Conservation (phyloP, 2,329 filamentous ascomycete species). For the Aspergillus aculeatus region DNA sequence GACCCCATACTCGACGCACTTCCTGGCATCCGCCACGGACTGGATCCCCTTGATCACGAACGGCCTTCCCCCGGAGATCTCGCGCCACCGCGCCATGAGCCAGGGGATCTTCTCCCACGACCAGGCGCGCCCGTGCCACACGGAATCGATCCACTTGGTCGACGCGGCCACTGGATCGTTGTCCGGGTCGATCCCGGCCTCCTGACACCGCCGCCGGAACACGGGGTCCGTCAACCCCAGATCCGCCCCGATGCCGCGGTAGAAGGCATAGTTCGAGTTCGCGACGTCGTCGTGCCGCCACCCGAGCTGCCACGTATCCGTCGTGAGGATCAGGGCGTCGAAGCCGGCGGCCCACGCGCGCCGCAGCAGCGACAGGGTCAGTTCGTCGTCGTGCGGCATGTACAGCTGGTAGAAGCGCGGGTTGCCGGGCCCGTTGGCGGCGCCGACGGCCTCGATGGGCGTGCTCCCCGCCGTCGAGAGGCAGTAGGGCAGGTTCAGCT, state of each 20-base stretch:
- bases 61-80: slow-evolving; percentile 55
- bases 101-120: slow-evolving; percentile 67
- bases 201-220: slow-evolving; percentile 54
- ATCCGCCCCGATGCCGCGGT: slow-evolving; percentile 58
- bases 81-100: slow-evolving; percentile 59
- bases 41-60: slow-evolving; percentile 71
- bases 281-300: slow-evolving; percentile 61
- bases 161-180: slow-evolving; percentile 55
- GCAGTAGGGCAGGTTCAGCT: slow-evolving; percentile 60
- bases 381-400: slow-evolving; percentile 61
- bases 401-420: slow-evolving; percentile 64
- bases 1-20: slow-evolving; percentile 58
- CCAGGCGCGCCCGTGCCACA: slow-evolving; percentile 63
- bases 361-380: slow-evolving; percentile 57
- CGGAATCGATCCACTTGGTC: slow-evolving; percentile 62
- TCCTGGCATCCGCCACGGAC: slow-evolving; percentile 61
- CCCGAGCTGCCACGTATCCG: slow-evolving; percentile 64
- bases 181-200: slow-evolving; percentile 54
- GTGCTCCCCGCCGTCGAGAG: slow-evolving; percentile 58
- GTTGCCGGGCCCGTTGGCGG: slow-evolving; percentile 51
- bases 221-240: slow-evolving; percentile 60
- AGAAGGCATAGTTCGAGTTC: slow-evolving; percentile 62
- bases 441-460: slow-evolving; percentile 58
- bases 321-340: slow-evolving; percentile 58
- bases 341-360: slow-evolving; percentile 57